A percentile compares a stretch with the other conserved stretches of the same genome.
Evolutionary conservation across 2,329 filamentous ascomycete species (phyloP).

Genomic region (Diaporthe sp.): DNA sequence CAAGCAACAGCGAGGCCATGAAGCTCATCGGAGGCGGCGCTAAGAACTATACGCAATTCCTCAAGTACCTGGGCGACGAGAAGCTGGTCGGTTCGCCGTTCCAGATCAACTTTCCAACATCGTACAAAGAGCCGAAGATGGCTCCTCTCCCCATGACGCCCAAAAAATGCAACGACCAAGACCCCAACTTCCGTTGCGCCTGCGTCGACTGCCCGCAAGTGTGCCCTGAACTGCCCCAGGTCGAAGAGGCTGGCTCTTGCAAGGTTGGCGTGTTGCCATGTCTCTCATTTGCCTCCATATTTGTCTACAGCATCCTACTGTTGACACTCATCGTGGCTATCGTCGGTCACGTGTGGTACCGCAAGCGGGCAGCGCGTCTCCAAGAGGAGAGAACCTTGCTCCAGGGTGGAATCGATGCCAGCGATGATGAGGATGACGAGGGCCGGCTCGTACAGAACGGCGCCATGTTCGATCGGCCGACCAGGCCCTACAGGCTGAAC

Average conservation of each 20-base stretch:
- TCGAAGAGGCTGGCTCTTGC: constrained; percentile 80
- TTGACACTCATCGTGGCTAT: constrained; percentile 75
- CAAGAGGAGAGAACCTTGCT: constrained; percentile 88
- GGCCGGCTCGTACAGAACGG: constrained; percentile 84
- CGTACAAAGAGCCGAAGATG: constrained; percentile 79
- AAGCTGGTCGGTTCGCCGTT: constrained; percentile 94
- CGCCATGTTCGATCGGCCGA: constrained; percentile 83
- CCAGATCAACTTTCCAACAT: constrained; percentile 91
- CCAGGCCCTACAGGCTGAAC: constrained; percentile 86
- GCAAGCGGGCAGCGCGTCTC: constrained; percentile 79
- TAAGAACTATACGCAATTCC: constrained; percentile 86
- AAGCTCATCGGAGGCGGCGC: constrained; percentile 96
- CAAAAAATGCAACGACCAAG: constrained; percentile 91
- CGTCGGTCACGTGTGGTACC: constrained; percentile 82
- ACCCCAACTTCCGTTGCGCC: constrained; percentile 88
- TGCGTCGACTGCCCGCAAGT: constrained; percentile 93
- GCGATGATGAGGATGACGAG: constrained; percentile 90
- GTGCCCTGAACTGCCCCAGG: constrained; percentile 84
- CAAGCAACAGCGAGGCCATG: constrained; percentile 94
- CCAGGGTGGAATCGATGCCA: constrained; percentile 76
- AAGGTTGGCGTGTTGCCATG: constrained; percentile 91
- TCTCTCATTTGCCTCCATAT: constrained; percentile 90
- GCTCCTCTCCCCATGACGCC: constrained; percentile 77
- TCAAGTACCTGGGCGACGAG: constrained; percentile 95
- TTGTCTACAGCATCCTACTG: constrained; percentile 85